Base-by-base conservation (phyloP, 148 eudicot genomes). In the Euryodendron excelsum region DNA sequence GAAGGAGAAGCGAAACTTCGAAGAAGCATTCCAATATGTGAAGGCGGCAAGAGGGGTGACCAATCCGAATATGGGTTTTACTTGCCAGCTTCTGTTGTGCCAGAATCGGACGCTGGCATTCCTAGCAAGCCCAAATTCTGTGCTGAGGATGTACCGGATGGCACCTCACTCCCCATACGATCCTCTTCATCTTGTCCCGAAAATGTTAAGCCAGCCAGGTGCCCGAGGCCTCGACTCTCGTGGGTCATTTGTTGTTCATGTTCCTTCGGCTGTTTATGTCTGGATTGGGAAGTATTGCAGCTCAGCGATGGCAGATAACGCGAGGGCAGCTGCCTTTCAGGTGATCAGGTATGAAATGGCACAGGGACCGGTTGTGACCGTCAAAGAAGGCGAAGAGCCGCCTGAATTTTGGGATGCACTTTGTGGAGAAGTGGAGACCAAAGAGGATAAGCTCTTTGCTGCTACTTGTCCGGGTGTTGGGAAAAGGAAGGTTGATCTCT, bases 141-240 rank as follows among this genome's bases (percentile, higher is more conserved):
- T 93, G 58, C 80, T 96, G 48, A 87, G 94, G 85, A 93, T 96
- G 97, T 93, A 89, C 60, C 86, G 95, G 36, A 89, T 96, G 89
- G 98, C 98, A 10, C 99, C 99, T 39, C 99, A 96, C 83, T 96
- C 99, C 41, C 89, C 93, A 0, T 93, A 96, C 64, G 99, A 92
- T 77, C 94, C 99, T 13, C 91, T 96, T 77, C 99, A 96, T 86
- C 94, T 96, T 62, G 99, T 96, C 27, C 99, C 99, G 14, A 96
- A 93, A 82, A 80, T 96, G 90, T 77, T 96, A 34, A 73, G 3
- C 73, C 75, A 84, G 48, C 91, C 99, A 12, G 77, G 88, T 73
- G 75, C 80, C 20, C 58, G 59, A 55, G 85, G 80, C 34, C 92
- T 96, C 0, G 99, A 96, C 79, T 96, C 99, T 39, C 90, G 99